These are phyloP conservation scores for Colletotrichum sublineola DNA, from an alignment of 2,329 filamentous ascomycete species.

Conservation along the genomic window DNA sequence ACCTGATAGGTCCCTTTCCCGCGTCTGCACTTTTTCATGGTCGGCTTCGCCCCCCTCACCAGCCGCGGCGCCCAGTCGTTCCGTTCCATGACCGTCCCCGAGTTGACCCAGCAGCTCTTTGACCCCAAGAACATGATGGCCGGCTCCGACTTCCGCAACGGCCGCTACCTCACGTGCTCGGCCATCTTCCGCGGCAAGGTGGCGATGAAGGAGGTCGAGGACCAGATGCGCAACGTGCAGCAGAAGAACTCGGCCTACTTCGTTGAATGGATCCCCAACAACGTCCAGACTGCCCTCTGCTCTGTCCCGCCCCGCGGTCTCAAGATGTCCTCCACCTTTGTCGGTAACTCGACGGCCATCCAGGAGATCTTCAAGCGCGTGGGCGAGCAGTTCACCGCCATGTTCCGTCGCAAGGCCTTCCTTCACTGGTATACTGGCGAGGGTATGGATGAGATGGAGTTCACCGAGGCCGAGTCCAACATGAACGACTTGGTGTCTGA, in stretches of 20 bases:
- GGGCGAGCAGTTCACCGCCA: slow-evolving; percentile 98
- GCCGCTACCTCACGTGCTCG: slow-evolving; percentile 99
- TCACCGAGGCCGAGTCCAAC: slow-evolving; percentile 99
- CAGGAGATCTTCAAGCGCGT: slow-evolving; percentile 99
- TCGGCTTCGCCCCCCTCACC: slow-evolving; percentile 98
- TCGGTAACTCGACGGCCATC: slow-evolving; percentile 99
- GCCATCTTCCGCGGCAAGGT: slow-evolving; percentile 99
- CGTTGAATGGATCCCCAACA: slow-evolving; percentile 99
- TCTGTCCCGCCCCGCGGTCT: slow-evolving; percentile 97
- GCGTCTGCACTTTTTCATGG: slow-evolving; percentile 99
- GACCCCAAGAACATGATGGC: slow-evolving; percentile 99
- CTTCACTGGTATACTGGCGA: slow-evolving; percentile 99
- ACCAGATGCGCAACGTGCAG: slow-evolving; percentile 99
- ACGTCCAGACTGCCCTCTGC: slow-evolving; percentile 99
- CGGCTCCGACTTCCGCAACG: slow-evolving; percentile 99
- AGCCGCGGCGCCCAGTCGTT: slow-evolving; percentile 81
- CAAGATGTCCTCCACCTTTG: slow-evolving; percentile 99
- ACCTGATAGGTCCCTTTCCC: slow-evolving; percentile 77
- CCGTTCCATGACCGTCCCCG: slow-evolving; percentile 88
- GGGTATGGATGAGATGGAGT: slow-evolving; percentile 99
- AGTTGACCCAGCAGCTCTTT: slow-evolving; percentile 99
- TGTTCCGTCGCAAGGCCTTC: slow-evolving; percentile 99
- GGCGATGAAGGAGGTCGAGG: slow-evolving; percentile 99
- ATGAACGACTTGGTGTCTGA: slow-evolving; percentile 99
- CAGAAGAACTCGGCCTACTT: slow-evolving; percentile 99